Percentiles rank a stretch among this genome's conserved stretches.
Conservation (phyloP, 1,139 yeast genomes). For the Taphrina flavorubra region DNA sequence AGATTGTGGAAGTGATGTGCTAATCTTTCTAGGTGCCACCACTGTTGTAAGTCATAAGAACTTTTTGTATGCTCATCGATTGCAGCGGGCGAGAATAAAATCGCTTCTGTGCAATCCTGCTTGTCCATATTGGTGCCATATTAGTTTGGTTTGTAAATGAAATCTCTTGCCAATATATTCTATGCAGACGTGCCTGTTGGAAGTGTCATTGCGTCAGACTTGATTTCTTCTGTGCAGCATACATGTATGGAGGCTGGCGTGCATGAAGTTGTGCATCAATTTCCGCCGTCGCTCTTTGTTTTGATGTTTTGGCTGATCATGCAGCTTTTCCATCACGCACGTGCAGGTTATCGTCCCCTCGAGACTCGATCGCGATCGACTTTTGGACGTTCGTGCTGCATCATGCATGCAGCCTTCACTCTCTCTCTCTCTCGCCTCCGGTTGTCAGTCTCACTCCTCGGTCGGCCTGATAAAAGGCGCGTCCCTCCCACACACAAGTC, state of each 20-base stretch:
- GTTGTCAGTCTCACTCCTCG: too few species aligned
- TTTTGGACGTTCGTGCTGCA: not conserved
- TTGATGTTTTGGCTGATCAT: conserved; percentile 15
- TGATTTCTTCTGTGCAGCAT: too few species aligned
- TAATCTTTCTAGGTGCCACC: conserved; percentile 1
- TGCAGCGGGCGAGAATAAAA: too few species aligned
- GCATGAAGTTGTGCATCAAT: not conserved
- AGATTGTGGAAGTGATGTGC: not conserved
- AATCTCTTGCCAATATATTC: too few species aligned
- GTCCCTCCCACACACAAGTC: conserved; percentile 1
- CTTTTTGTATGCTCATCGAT: too few species aligned
- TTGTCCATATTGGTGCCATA: too few species aligned
- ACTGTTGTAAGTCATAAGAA: not conserved
- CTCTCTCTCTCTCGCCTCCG: not conserved
- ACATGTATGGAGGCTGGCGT: too few species aligned
- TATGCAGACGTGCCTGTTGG: too few species aligned
- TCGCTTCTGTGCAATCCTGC: too few species aligned
- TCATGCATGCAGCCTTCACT: conserved; percentile 1
- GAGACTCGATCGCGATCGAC: not conserved
- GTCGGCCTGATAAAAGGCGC: not conserved
- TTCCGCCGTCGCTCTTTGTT: conserved; percentile 1
- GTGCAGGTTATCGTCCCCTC: not conserved
- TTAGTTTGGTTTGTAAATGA: too few species aligned
- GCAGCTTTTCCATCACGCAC: conserved; percentile 6
- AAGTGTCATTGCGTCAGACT: too few species aligned